A percentile compares a stretch with the other conserved stretches of the same genome.
phyloP scores from a whole-genome alignment of 768 basidiomycete genomes.

The Gautieria morchelliformis region DNA sequence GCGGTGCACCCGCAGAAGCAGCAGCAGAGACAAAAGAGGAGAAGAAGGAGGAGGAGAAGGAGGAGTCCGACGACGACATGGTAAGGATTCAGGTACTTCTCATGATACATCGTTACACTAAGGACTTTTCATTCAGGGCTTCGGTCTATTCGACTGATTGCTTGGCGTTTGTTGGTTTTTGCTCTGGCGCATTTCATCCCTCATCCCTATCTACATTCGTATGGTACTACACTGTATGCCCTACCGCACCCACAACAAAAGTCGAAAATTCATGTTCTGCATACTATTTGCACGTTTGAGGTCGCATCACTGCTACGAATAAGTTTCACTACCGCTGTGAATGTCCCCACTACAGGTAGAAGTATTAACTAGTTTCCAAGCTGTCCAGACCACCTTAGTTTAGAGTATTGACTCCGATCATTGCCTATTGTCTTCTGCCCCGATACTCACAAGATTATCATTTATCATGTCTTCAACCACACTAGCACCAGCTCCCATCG shows the following conservation, averaged over 20 bases:
- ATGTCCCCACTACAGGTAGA: too few species aligned
- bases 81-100: slow-evolving; percentile 24
- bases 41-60: slow-evolving; percentile 82
- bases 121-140: slow-evolving; percentile 47
- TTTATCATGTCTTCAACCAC: background rate
- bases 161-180: slow-evolving; percentile 7
- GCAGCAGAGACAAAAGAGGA: slow-evolving; percentile 72
- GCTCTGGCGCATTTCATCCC: background rate
- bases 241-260: background rate
- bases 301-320: too few species aligned
- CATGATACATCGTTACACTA: background rate
- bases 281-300: background rate
- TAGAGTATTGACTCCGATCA: too few species aligned
- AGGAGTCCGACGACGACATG: slow-evolving; percentile 88
- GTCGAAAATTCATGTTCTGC: background rate
- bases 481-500: background rate
- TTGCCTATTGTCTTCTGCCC: background rate
- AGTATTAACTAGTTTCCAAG: too few species aligned
- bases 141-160: slow-evolving; percentile 89
- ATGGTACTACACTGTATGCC: background rate
- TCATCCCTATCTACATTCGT: background rate
- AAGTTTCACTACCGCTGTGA: too few species aligned
- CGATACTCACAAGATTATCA: background rate
- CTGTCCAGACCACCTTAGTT: too few species aligned
- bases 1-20: slow-evolving; percentile 50